Percentiles rank a stretch among this genome's conserved stretches.
phyloP scores from a whole-genome alignment of 2,329 filamentous ascomycete genomes.

The Salinomyces thailandicus region DNA sequence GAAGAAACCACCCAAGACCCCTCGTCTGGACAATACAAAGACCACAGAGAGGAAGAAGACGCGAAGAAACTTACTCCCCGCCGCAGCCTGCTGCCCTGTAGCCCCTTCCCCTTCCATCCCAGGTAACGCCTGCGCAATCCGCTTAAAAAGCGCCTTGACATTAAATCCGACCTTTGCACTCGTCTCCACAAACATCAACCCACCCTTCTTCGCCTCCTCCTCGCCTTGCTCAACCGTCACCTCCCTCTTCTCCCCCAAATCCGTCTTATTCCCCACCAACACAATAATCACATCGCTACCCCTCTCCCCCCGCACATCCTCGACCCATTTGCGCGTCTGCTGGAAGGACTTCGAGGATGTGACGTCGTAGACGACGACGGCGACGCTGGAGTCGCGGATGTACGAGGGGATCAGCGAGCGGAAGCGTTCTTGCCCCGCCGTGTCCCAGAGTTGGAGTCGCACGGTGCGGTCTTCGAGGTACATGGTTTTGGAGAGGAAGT shows the following conservation, averaged over 20 bases:
- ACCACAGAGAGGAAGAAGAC: background rate
- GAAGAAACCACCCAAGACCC: background rate
- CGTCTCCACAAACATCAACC: slow-evolving; percentile 97
- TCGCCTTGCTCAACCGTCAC: slow-evolving; percentile 94
- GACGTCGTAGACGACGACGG: slow-evolving; percentile 97
- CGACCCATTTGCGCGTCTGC: slow-evolving; percentile 98
- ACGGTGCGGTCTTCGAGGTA: slow-evolving; percentile 98
- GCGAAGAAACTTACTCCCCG: slow-evolving; percentile 59
- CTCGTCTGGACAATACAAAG: too few relatives aligned
- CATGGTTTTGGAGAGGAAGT: slow-evolving; percentile 99
- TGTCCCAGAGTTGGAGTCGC: slow-evolving; percentile 95
- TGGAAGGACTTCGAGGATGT: slow-evolving; percentile 81
- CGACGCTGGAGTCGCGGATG: slow-evolving; percentile 94
- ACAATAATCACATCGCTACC: slow-evolving; percentile 99
- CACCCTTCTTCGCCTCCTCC: slow-evolving; percentile 96
- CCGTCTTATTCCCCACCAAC: slow-evolving; percentile 96
- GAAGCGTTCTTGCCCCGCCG: slow-evolving; percentile 93
- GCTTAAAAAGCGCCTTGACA: slow-evolving; percentile 92
- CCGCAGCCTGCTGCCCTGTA: slow-evolving; percentile 65
- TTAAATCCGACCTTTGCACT: slow-evolving; percentile 97
- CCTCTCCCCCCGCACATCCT: slow-evolving; percentile 90
- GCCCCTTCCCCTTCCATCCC: slow-evolving; percentile 95
- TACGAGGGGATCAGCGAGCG: slow-evolving; percentile 95
- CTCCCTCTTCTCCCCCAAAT: slow-evolving; percentile 95
- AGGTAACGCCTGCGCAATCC: slow-evolving; percentile 93